Base-by-base conservation (phyloP, 2,329 filamentous ascomycete genomes). In the Phyllachora maydis region DNA sequence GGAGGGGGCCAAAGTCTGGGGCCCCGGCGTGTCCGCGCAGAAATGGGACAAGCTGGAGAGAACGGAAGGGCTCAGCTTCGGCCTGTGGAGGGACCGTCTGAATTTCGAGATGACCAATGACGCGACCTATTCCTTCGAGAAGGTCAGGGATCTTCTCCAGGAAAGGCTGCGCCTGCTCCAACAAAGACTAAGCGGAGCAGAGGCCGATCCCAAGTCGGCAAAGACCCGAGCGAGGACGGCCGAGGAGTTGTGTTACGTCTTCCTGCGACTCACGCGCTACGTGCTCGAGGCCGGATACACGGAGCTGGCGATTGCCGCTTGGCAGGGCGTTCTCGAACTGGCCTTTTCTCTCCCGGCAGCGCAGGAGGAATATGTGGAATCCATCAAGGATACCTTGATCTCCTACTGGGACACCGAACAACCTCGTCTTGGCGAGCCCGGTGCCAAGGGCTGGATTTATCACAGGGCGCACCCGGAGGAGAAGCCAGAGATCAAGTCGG, bases 351-450 rank as follows among this genome's bases (percentile, higher is more conserved):
- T 54, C 3, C 68, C 75, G 3, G 24, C 35, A 4, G 26, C 39
- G 4, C 23, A 47, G 3, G 26, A 36, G n/a, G 22, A 37, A 19
- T 25, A 35, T 8, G 33, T 31, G n/a, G 22, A 33, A 7, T 32
- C 34, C 4, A 23, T 54, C 8, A n/a, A n/a, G n/a, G 39, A 45
- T 3, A 38, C 40, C 0, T 76, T 92, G 30, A 52, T 63, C 22
- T 59, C 70, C 3, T 92, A 88, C 32, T 95, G 88, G 88, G 81
- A 92, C 28, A 77, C 69, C 27, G 85, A 93, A 39, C 58, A 67
- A 1, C 54, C 75, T 1, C 65, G 85, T 5, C 61, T 92, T 25
- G 85, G 85, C 7, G 85, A 95, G 35, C 38, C 47, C 1, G 56
- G 53, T 2, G 71, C 79, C 3, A 54, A 57, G 30, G 81, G 82